Evolutionary conservation across 441 rosid genomes (phyloP).

Genomic region (Populus hybrid): DNA sequence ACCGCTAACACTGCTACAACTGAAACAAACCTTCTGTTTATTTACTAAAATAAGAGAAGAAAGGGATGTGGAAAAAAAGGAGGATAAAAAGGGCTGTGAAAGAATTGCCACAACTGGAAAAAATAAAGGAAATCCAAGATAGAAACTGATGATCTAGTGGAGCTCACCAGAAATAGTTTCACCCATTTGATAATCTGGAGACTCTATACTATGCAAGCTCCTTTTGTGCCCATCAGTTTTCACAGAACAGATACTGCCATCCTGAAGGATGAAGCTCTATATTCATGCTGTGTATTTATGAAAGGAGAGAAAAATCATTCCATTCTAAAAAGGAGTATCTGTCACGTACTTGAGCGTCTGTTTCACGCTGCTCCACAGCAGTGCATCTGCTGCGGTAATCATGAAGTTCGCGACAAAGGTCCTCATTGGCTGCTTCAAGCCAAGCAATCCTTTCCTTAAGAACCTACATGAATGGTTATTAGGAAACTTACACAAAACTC

Average conservation of each 20-base stretch:
- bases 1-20: conserved; percentile 8
- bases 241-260: conserved; percentile 54
- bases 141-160: conserved; percentile 5
- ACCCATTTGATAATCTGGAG: conserved; percentile 75
- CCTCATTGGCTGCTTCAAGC: conserved; percentile 95
- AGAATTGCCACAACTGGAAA: not conserved
- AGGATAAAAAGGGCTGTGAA: not conserved
- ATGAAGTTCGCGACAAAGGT: no score
- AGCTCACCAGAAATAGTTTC: conserved; percentile 63
- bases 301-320: conserved; percentile 8
- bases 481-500: conserved; percentile 1
- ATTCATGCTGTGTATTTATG: conserved; percentile 4
- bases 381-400: conserved; percentile 72
- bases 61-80: not conserved
- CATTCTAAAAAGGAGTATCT: conserved; percentile 5
- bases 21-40: conserved; percentile 9
- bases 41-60: not conserved
- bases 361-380: conserved; percentile 55
- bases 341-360: conserved; percentile 67
- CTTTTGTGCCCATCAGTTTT: conserved; percentile 82
- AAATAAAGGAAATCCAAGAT: not conserved
- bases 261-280: conserved; percentile 40
- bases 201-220: conserved; percentile 76
- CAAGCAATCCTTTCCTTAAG: conserved; percentile 90
- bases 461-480: conserved; percentile 39